Base-by-base conservation (phyloP, 2,329 filamentous ascomycete species). In the Xylaria sp. region DNA sequence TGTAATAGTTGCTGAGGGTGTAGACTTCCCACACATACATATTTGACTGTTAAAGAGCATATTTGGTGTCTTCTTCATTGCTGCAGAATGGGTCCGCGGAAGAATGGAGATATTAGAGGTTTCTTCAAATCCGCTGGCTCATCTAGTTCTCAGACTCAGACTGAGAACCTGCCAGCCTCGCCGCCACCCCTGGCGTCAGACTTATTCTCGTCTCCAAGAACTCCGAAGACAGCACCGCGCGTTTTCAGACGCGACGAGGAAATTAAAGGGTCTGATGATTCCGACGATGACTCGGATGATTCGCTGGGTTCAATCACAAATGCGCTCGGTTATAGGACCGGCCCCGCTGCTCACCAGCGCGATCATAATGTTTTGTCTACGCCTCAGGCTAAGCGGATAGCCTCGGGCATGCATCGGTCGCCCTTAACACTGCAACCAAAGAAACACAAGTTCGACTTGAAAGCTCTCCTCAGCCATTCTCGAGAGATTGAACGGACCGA, bases 211-310 rank as follows among this genome's bases (percentile, higher is more conserved):
- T 76, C 76, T 31, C 77, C 77, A 43, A 73, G 62, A 18, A 78
- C 77, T n/a, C 78, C 77, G 36, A 75, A 74, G 66, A 59, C 74
- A 43, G 63, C 76, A 60, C 56, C 73, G 52, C 76, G 75, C 60
- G 48, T 72, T 67, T 71, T 80, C 58, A 81, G 84, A 67, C 82
- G 88, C 78, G 83, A 88, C 74, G 80, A 88, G 13, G 82, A 91
- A 64, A 91, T 94, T 49, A 85, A 85, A 55, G 90, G 88, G 63
- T 94, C 92, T 0, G 92, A 94, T 75, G 91, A 91, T 10, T 91
- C 91, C 6, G 91, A 92, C n/a, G 86, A 86, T 12, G 87, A 87
- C 58, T 91, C 90, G 0, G 82, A 87, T 67, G 83, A 80, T 61
- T 86, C 84, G 1, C 75, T 89, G 23, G 85, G 86, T 67, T 84